Base-by-base conservation (phyloP, 176 grass and related monocot genomes). In the Carex cristatella region DNA sequence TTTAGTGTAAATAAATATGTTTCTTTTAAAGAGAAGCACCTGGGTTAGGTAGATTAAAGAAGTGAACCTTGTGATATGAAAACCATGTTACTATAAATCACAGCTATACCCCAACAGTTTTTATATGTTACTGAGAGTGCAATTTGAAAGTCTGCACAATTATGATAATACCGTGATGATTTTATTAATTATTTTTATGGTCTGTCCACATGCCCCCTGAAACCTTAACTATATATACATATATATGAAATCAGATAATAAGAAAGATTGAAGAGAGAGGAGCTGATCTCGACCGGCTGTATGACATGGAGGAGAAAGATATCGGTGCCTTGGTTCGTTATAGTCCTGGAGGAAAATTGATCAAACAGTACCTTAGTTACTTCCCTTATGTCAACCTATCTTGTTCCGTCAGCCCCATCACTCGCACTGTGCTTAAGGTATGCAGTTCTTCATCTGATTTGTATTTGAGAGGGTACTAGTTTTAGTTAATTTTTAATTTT, bases 251-350 rank as follows among this genome's bases (percentile, higher is more conserved):
- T 68, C 82, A 98, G 95, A 87, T 94, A 82, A 83, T 93, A 80
- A 89, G 86, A 77, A 98, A 93, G 86, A 90, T 98, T 54, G 95
- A 98, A 87, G 93, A 93, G 80, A 93, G 89, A 89, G 89, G 89
- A 75, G 88, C 90, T 62, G 91, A 98, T 86, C 66, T 98, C 71
- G 95, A 98, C 81, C 87, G 83, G 79, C 89, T 98, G 67, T 92
- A 91, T 85, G 92, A 94, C 86, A 94, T 98, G 95, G 95, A 94
- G 86, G 95, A 98, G 83, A 98, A 92, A 83, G 95, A 98, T 85
- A 89, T 98, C 65, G 89, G 95, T 85, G 92, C 93, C 79, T 83
- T 98, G 65, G 90, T 98, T 76, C 91, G 95, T 77, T 94, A 85
- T 83, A 86, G 83, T 87, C 93, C 94, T 78, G 89, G 90, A 48